Percentiles rank a stretch among this genome's conserved stretches.
Evolutionary conservation across 202 grass and related monocot genomes (phyloP).

Genomic region (Thinopyrum obtusiflorum): DNA sequence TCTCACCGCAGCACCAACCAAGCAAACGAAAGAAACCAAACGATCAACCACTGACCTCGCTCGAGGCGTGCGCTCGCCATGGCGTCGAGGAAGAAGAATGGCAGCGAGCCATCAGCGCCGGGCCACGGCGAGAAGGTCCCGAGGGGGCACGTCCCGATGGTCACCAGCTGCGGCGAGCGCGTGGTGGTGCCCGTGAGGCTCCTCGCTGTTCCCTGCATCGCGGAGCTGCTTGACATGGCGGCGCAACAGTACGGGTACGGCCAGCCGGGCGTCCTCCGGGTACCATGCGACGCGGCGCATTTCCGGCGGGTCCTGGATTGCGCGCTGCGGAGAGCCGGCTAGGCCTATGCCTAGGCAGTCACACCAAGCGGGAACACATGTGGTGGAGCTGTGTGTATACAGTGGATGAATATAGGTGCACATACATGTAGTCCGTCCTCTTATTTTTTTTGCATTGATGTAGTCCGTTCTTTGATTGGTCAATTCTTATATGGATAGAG

Average conservation of each 20-base stretch:
- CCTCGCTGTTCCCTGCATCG: slow-evolving; percentile 23
- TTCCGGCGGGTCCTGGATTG: slow-evolving; percentile 28
- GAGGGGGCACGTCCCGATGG: background rate
- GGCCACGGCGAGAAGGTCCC: background rate
- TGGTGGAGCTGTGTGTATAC: background rate
- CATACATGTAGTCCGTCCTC: background rate
- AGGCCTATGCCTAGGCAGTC: background rate
- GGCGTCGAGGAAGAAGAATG: background rate
- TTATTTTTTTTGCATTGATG: no score
- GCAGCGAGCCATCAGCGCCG: background rate
- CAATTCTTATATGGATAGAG: no score
- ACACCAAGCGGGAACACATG: no score
- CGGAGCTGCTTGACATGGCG: slow-evolving; percentile 34
- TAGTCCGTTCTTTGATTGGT: background rate
- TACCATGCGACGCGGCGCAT: slow-evolving; percentile 32
- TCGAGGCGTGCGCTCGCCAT: background rate
- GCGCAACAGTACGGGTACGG: slow-evolving; percentile 36
- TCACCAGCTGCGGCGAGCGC: background rate
- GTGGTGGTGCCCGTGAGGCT: slow-evolving; percentile 19
- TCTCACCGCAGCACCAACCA: no score
- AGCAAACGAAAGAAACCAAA: no score
- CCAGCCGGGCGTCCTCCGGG: slow-evolving; percentile 39
- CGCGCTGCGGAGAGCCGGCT: background rate
- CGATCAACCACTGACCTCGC: no score
- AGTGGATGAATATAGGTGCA: background rate